Evolutionary conservation across 371 early-diverging fungal species (phyloP), one percentile per base, ranked within the genome.

Genomic region (Mucor ambiguus): DNA sequence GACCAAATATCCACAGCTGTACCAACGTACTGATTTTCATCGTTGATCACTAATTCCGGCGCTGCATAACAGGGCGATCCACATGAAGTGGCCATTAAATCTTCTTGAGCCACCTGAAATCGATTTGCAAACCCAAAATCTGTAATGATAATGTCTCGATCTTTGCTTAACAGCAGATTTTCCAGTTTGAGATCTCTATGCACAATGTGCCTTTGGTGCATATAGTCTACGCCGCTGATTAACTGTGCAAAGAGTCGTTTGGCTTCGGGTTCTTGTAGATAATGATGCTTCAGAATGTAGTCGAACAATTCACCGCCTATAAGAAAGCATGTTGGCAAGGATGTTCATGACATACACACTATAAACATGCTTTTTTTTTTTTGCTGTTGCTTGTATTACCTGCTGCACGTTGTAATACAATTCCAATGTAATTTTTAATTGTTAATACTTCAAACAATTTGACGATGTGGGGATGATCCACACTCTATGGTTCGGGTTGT

Each of bases 51-150:
- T 24, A 99, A 86, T 78, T 99, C 99, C 1, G 99, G 99, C 3
- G 99, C 97, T 3, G 99, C 98, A 78, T 98, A 99, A 79, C 98
- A 98, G 3, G 99, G 99, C 26, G 95, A 95, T 8, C 99, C 99
- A 76, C 99, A 98, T 7, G 93, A 93, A 5, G 98, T 96, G 7
- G 91, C 83, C 90, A 97, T 90, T 54, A 97, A 81, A 67, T 93
- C 92, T 65, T 86, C 87, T 44, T 80, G 70, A 14, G 87, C 71
- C 37, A 82, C 85, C 44, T 87, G 78, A 66, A 94, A 95, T 75
- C 95, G 92, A 78, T 99, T 99, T 14, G 98, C 98, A 75, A 99
- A 97, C 5, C 99, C 99, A 90, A 99, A 99, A 74, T 99, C 99
- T 8, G 98, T 98, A 70, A 99, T 95, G 67, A 96, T 92, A 22